Evolutionary conservation across 2,329 filamentous ascomycete species (phyloP).

Genomic region (Colletotrichum cuscutae): DNA sequence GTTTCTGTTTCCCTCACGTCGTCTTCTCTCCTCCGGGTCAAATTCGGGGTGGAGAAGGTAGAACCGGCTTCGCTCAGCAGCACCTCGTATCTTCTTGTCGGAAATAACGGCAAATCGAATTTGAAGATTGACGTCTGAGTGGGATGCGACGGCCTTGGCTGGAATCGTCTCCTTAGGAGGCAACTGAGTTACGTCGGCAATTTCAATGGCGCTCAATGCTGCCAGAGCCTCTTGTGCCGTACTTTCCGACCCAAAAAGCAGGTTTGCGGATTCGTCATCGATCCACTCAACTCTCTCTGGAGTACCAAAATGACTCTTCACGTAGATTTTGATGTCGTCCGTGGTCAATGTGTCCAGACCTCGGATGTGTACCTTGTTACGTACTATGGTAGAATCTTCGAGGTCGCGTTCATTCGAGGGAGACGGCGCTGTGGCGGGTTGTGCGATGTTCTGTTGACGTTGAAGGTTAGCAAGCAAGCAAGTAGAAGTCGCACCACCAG

Average conservation of each 20-base stretch:
- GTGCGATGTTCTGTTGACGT: background rate
- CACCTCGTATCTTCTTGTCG: constrained; percentile 84
- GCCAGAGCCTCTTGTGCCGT: constrained; percentile 64
- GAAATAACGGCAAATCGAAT: constrained; percentile 78
- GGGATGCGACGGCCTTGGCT: constrained; percentile 75
- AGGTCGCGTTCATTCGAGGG: constrained; percentile 1
- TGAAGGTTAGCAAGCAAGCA: constrained; percentile 2
- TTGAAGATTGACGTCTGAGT: constrained; percentile 75
- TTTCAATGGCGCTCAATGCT: constrained; percentile 61
- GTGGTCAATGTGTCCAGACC: constrained; percentile 87
- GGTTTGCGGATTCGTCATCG: constrained; percentile 89
- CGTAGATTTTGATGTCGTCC: constrained; percentile 80
- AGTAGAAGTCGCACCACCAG: too few relatives aligned
- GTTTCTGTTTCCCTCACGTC: constrained; percentile 66
- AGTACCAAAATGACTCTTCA: constrained; percentile 71
- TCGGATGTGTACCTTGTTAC: constrained; percentile 80
- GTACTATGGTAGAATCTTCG: constrained; percentile 15
- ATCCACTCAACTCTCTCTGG: constrained; percentile 88
- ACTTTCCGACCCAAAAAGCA: constrained; percentile 74
- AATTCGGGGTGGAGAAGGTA: constrained; percentile 93
- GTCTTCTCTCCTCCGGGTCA: constrained; percentile 79
- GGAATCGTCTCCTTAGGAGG: constrained; percentile 72
- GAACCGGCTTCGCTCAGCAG: constrained; percentile 85
- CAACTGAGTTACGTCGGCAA: constrained; percentile 64
- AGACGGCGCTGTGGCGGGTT: background rate